Evolutionary conservation across 2,329 filamentous ascomycete genomes (phyloP).

Genomic region (Fusarium udum): DNA sequence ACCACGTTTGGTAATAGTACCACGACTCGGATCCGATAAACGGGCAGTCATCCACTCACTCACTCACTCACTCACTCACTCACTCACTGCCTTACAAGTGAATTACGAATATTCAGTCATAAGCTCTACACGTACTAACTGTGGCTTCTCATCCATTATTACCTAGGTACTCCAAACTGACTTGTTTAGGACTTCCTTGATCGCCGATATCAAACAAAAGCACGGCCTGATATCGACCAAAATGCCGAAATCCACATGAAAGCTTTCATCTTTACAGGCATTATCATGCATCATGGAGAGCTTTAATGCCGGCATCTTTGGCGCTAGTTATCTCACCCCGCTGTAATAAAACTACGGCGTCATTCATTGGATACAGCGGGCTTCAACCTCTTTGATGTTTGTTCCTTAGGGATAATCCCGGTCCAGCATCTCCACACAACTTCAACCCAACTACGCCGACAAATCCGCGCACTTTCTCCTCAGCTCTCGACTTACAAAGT

Average conservation of each 20-base stretch:
- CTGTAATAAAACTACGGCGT: neutral
- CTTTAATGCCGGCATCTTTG: slow-evolving; percentile 6
- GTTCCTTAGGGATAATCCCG: neutral
- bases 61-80: neutral
- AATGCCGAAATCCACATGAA: neutral
- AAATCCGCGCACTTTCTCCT: slow-evolving; percentile 8
- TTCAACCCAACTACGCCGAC: neutral
- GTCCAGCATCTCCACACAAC: neutral
- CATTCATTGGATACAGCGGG: slow-evolving; percentile 1
- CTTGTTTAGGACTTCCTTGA: neutral
- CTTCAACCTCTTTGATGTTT: neutral
- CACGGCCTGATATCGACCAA: neutral
- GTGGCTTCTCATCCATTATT: neutral
- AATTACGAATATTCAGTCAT: slow-evolving; percentile 6
- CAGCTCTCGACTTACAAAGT: neutral
- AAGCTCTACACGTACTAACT: neutral
- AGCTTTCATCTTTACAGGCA: neutral
- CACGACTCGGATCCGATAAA: slow-evolving; percentile 14
- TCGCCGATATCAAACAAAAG: neutral
- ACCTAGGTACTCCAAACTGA: neutral
- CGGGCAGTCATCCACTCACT: neutral
- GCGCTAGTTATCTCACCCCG: slow-evolving; percentile 11
- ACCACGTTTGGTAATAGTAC: neutral
- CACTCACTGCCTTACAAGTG: neutral
- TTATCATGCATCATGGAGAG: neutral